Evolutionary conservation across 2,329 filamentous ascomycete species (phyloP), one percentile per base, ranked within the genome.

Genomic region (Cordyceps tenuipes): DNA sequence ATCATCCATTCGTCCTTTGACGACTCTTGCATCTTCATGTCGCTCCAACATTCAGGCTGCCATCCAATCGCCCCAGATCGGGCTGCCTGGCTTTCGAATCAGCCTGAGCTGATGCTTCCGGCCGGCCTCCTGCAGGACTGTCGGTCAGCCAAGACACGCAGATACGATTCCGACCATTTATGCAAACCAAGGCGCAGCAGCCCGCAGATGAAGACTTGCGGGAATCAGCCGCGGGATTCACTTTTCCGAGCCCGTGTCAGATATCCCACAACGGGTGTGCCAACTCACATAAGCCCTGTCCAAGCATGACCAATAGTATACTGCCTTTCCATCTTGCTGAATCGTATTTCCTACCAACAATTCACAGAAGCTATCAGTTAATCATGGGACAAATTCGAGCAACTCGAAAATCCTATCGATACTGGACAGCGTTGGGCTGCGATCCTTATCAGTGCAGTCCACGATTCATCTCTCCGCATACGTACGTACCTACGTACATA

Each of bases 1-100:
- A 56, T 43, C 57, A 58, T 54, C 48, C 44, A 12, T 59, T 59
- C 49, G 53, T 46, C 39, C 43, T 46, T n/a, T n/a, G 23, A 43
- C 13, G 13, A 43, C 43, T n/a, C 3, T 46, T 21, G 7, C 43
- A 19, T 12, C 17, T 46, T 21, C n/a, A n/a, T n/a, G n/a, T n/a
- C n/a, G n/a, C n/a, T n/a, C n/a, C n/a, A n/a, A n/a, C n/a, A n/a
- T n/a, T n/a, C n/a, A n/a, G n/a, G n/a, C n/a, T n/a, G n/a, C n/a
- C n/a, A n/a, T n/a, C n/a, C 23, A 23, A 23, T 23, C 23, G 23
- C 23, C 23, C 23, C 23, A 4, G 23, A 23, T 23, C 23, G 8
- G 12, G n/a, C n/a, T 39, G 49, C 34, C n/a, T n/a, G n/a, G n/a
- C n/a, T n/a, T n/a, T n/a, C n/a, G n/a, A n/a, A n/a, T 23, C 12